Evolutionary conservation across 2,329 filamentous ascomycete genomes (phyloP).

Genomic region (Orbilia ellipsospora): DNA sequence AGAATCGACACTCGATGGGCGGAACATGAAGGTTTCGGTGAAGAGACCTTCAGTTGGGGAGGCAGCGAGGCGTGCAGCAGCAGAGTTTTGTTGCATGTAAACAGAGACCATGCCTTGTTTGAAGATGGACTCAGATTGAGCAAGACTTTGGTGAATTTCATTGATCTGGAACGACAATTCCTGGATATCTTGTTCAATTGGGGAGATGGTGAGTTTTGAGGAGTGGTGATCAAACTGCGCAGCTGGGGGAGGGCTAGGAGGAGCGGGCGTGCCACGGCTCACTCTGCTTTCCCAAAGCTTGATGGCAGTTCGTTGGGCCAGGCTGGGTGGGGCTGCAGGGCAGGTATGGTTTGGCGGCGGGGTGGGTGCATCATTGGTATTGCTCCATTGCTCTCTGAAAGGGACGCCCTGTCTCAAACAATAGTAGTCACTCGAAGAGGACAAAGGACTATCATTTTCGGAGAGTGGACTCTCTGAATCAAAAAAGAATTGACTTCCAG

Average conservation of each 20-base stretch:
- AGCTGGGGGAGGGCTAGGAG: constrained; percentile 34
- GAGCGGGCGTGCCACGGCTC: constrained; percentile 39
- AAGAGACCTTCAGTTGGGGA: constrained; percentile 41
- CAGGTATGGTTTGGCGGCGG: constrained; percentile 41
- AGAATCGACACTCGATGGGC: constrained; percentile 48
- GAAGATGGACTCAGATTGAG: constrained; percentile 48
- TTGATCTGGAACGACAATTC: constrained; percentile 50
- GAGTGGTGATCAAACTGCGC: constrained; percentile 11
- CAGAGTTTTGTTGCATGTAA: constrained; percentile 54
- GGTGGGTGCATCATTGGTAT: constrained; percentile 38
- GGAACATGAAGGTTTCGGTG: constrained; percentile 19
- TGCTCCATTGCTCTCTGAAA: constrained; percentile 45
- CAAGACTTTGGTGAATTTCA: constrained; percentile 49
- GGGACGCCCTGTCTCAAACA: constrained; percentile 35
- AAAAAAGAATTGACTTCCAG: constrained; percentile 30
- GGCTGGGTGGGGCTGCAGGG: constrained; percentile 36
- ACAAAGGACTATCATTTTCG: constrained; percentile 43
- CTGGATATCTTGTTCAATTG: constrained; percentile 41
- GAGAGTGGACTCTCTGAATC: constrained; percentile 35
- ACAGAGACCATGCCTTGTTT: constrained; percentile 55
- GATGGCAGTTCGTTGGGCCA: constrained; percentile 40
- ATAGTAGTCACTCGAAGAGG: constrained; percentile 42
- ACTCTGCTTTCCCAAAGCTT: constrained; percentile 48
- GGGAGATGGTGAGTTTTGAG: constrained; percentile 27
- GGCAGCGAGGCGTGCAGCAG: constrained; percentile 41